Base-by-base conservation (phyloP, 805 yeast species). In the Candida boidinii region DNA sequence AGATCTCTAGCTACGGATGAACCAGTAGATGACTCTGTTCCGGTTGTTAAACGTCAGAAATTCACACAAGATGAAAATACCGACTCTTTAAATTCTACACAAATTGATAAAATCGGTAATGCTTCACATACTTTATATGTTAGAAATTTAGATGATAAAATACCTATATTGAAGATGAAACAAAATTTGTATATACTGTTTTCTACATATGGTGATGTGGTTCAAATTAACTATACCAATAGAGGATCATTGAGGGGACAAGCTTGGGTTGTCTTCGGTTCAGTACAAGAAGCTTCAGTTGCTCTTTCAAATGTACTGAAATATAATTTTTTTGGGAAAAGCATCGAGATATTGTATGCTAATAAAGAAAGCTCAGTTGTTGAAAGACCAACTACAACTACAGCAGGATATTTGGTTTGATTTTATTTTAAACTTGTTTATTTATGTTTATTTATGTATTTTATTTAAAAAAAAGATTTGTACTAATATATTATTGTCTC, bases 161-260 rank as follows among this genome's bases (percentile, higher is more conserved):
- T 79, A 33, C 62, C 68, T 17, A 47, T 56, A 1, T 30, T 46
- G 1, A 53, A 62, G 17, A 44, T 79, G 37, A 70, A 69, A 42
- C 70, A 70, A 33, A 71, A 70, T 42, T 54, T 82, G 10, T 79
- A 71, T 45, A 45, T 79, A 14, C 47, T 79, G 5, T 79, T 78
- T 42, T 60, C 78, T 11, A 68, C 76, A 1, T 79, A 65, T 50
- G 87, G 86, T 0, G 86, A 79, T 46, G 70, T 82, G 3, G 48
- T 79, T 4, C 68, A 70, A 9, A 62, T 82, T 9, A 53, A 39
- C 9, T 53, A 62, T 30, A 49, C 68, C 17, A 60, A 64, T 33
- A 51, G 63, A 23, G 62, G 62, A 34, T 65, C 60, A 36, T 54
- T 65, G 41, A 59, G 83, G 35, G 87, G 86, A 0, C 85, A 78